Evolutionary conservation across 768 basidiomycete species (phyloP).

Genomic region (Tricholoma terreum): DNA sequence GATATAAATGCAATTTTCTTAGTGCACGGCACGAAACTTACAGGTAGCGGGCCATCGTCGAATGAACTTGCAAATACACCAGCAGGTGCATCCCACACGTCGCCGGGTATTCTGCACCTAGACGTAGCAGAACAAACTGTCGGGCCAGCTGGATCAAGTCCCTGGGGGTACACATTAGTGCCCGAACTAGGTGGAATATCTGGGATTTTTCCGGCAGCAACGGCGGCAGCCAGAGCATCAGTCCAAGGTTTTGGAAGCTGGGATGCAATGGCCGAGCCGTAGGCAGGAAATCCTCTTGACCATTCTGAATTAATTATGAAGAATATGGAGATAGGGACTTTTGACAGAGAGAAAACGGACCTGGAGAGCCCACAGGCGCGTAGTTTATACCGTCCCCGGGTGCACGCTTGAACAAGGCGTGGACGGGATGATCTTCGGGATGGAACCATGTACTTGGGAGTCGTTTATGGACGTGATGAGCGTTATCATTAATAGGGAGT

Average conservation of each 20-base stretch:
- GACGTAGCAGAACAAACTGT: slow-evolving; percentile 76
- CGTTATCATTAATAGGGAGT: slow-evolving; percentile 26
- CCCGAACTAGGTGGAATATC: slow-evolving; percentile 51
- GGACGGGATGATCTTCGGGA: slow-evolving; percentile 51
- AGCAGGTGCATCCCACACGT: slow-evolving; percentile 75
- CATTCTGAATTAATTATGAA: slow-evolving; percentile 42
- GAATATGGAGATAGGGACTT: background rate
- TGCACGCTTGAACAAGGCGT: slow-evolving; percentile 60
- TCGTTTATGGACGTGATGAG: slow-evolving; percentile 22
- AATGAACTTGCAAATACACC: slow-evolving; percentile 67
- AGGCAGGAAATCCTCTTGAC: slow-evolving; percentile 56
- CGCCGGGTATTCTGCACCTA: slow-evolving; percentile 58
- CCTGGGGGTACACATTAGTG: slow-evolving; percentile 40
- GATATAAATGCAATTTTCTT: slow-evolving; percentile 1
- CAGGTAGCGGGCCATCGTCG: slow-evolving; percentile 74
- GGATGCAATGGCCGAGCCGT: slow-evolving; percentile 43
- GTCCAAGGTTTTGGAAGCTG: slow-evolving; percentile 68
- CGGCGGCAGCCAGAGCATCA: slow-evolving; percentile 65
- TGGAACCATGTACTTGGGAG: slow-evolving; percentile 61
- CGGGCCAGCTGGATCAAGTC: slow-evolving; percentile 41
- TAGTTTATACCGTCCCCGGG: slow-evolving; percentile 47
- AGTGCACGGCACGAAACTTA: slow-evolving; percentile 16
- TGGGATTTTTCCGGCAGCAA: slow-evolving; percentile 70
- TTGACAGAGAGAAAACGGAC: slow-evolving; percentile 31
- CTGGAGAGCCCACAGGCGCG: slow-evolving; percentile 55